phyloP scores from a whole-genome alignment of 1,284 basidiomycete genomes.

The Melampsora americana region DNA sequence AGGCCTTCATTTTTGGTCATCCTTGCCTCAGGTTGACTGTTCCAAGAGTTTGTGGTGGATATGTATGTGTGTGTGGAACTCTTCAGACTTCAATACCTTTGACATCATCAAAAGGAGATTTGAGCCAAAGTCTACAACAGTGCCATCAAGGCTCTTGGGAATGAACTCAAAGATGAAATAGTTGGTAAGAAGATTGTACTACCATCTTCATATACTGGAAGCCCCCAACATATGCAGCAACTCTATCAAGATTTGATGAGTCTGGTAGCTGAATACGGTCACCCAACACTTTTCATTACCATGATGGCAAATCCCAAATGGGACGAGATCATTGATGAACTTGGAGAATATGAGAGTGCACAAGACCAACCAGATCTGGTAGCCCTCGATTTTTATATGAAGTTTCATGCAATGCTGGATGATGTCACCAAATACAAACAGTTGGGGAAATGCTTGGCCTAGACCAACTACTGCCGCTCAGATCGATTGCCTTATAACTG shows the following conservation, averaged over 20 bases:
- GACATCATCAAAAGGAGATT: conserved; percentile 54
- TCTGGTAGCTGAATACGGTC: neutral
- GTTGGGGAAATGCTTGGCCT: neutral
- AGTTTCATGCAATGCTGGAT: neutral
- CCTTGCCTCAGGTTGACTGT: conserved; percentile 48
- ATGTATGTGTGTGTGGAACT: conserved; percentile 53
- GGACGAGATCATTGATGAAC: conserved; percentile 45
- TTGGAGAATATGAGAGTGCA: neutral
- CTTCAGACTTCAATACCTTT: conserved; percentile 48
- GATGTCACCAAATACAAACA: neutral
- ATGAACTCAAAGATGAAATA: neutral
- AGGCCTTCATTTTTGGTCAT: too few relatives aligned
- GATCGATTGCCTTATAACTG: neutral
- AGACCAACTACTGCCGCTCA: neutral
- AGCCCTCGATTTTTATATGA: neutral
- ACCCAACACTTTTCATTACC: conserved; percentile 22
- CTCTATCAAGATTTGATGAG: conserved; percentile 15
- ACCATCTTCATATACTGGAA: conserved; percentile 1
- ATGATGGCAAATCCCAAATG: conserved; percentile 53
- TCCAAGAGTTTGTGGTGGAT: conserved; percentile 57
- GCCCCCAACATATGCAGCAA: conserved; percentile 2
- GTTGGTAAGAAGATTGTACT: conserved; percentile 10
- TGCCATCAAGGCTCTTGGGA: neutral
- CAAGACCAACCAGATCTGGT: neutral
- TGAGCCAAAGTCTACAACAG: too few relatives aligned